Evolutionary conservation across 208 protist genomes (phyloP).

Genomic region (Leishmania major): DNA sequence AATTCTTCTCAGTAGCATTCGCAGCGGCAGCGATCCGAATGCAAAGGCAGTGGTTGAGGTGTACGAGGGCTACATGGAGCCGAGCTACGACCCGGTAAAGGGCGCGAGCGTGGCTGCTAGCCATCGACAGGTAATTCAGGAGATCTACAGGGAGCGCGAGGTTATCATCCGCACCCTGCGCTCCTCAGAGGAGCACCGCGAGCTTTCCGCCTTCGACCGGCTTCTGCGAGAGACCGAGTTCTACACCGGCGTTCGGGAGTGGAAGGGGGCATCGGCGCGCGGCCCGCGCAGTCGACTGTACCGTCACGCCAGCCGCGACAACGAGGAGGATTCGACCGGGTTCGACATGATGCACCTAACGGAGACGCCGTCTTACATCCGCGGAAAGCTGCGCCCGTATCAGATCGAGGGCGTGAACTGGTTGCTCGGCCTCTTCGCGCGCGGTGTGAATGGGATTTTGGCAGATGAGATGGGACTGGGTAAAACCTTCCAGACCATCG

Average conservation of each 20-base stretch:
- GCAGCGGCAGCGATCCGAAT: slow-evolving; percentile 73
- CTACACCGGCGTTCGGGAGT: slow-evolving; percentile 85
- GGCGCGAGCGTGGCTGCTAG: slow-evolving; percentile 41
- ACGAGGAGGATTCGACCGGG: slow-evolving; percentile 49
- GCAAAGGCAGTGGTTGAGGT: slow-evolving; percentile 50
- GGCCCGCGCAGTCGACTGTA: slow-evolving; percentile 27
- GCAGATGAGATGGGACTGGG: slow-evolving; percentile 99
- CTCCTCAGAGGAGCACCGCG: slow-evolving; percentile 60
- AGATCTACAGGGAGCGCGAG: slow-evolving; percentile 66
- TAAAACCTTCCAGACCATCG: slow-evolving; percentile 97
- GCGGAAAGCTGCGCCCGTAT: slow-evolving; percentile 95
- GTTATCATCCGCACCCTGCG: slow-evolving; percentile 68
- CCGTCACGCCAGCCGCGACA: slow-evolving; percentile 28
- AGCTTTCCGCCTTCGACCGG: slow-evolving; percentile 72
- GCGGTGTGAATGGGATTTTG: slow-evolving; percentile 98
- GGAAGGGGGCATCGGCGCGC: slow-evolving; percentile 35
- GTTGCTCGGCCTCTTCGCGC: slow-evolving; percentile 96
- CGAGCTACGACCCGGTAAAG: slow-evolving; percentile 52
- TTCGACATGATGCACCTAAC: slow-evolving; percentile 76
- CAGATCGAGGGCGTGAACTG: slow-evolving; percentile 99
- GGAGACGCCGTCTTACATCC: slow-evolving; percentile 89
- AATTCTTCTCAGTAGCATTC: slow-evolving; percentile 70
- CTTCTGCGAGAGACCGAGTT: slow-evolving; percentile 86
- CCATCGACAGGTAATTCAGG: slow-evolving; percentile 37
- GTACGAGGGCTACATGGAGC: slow-evolving; percentile 75